Conservation (phyloP, 2,329 filamentous ascomycete genomes). For the Epichloe gansuensis region DNA sequence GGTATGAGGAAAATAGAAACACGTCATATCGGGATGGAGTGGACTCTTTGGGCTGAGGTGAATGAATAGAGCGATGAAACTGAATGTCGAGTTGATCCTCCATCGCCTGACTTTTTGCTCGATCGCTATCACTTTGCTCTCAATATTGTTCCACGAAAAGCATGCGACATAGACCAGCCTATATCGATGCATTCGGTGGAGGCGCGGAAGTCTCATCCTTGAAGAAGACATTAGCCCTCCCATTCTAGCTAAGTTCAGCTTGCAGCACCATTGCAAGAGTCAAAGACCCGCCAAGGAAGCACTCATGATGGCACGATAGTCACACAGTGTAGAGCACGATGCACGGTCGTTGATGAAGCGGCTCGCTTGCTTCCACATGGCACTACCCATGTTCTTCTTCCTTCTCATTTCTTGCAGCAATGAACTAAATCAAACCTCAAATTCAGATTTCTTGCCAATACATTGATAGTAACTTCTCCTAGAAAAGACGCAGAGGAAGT, state of each 20-base stretch:
- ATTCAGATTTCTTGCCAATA: no score
- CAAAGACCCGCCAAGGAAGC: constrained; percentile 11
- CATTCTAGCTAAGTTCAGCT: no score
- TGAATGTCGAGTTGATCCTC: not conserved
- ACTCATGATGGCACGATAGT: constrained; percentile 12
- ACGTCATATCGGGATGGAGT: not conserved
- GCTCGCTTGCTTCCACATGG: no score
- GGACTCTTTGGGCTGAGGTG: constrained; percentile 6
- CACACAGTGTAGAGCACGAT: not conserved
- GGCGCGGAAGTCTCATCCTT: not conserved
- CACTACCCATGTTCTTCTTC: no score
- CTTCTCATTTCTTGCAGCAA: no score
- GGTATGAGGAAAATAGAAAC: constrained; percentile 19
- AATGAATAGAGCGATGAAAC: not conserved
- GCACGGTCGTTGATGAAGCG: no score
- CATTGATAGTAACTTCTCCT: not conserved
- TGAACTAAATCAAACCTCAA: no score
- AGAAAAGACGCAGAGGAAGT: not conserved
- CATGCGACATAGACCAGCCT: not conserved
- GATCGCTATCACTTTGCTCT: not conserved
- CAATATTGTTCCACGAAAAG: not conserved
- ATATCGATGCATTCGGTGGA: not conserved
- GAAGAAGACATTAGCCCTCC: no score
- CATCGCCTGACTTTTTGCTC: not conserved
- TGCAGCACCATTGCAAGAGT: not conserved